Percentiles rank a stretch among this genome's conserved stretches.
phyloP scores from a whole-genome alignment of 2,329 filamentous ascomycete genomes.

The Aspergillus brasiliensis region DNA sequence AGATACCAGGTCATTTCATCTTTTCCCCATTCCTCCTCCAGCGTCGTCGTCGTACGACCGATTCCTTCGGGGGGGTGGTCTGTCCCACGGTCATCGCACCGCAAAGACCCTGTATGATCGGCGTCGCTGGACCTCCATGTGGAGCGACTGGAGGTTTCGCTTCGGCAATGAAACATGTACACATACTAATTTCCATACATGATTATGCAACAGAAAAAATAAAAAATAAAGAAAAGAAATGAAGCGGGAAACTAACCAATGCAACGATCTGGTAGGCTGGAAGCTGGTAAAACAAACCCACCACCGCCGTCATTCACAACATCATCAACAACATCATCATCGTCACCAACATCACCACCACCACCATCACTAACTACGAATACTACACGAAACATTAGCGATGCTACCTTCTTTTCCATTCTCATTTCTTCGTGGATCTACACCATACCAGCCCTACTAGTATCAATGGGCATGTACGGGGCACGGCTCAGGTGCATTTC shows the following conservation, averaged over 20 bases:
- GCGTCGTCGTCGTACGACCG: neutral
- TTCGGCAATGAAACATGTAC: constrained; percentile 18
- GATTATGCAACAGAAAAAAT: neutral
- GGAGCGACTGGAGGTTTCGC: constrained; percentile 13
- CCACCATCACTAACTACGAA: neutral
- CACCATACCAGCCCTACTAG: constrained; percentile 9
- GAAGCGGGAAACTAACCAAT: neutral
- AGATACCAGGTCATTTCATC: constrained; percentile 10
- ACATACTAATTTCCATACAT: constrained; percentile 10
- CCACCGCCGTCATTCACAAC: neutral
- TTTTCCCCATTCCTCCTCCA: neutral
- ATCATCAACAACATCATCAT: neutral
- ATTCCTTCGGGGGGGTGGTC: constrained; percentile 2
- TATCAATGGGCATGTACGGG: constrained; percentile 15
- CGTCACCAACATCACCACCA: neutral
- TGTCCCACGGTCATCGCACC: constrained; percentile 14
- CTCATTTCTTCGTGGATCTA: constrained; percentile 12
- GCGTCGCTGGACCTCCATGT: constrained; percentile 21
- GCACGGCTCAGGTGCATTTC: constrained; percentile 18
- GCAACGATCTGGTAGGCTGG: neutral
- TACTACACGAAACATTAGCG: neutral
- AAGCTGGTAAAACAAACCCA: neutral
- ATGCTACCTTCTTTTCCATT: neutral
- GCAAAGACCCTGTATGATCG: constrained; percentile 25
- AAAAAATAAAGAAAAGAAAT: constrained; percentile 8